Conservation (phyloP, 768 basidiomycete genomes). For the Kwoniella newhampshirensis region DNA sequence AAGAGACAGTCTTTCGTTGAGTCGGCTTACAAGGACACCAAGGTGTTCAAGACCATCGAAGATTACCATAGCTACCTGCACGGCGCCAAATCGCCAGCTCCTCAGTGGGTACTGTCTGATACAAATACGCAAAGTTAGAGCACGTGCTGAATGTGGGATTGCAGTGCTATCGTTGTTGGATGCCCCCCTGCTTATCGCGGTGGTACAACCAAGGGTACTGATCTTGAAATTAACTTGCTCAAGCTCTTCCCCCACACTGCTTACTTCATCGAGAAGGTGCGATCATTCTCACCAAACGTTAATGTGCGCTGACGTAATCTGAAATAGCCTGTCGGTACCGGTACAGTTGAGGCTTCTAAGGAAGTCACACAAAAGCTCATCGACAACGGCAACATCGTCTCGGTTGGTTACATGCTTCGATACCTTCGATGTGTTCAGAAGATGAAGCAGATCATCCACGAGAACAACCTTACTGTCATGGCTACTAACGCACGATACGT, state of each 20-base stretch:
- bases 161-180: slow-evolving; percentile 78
- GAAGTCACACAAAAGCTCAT: slow-evolving; percentile 70
- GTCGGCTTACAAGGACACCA: slow-evolving; percentile 84
- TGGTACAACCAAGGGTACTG: slow-evolving; percentile 68
- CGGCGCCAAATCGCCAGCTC: slow-evolving; percentile 60
- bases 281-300: not conserved
- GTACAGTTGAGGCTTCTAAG: slow-evolving; percentile 67
- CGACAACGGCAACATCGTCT: slow-evolving; percentile 73
- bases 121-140: not conserved
- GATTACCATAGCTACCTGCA: slow-evolving; percentile 71
- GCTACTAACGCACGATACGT: slow-evolving; percentile 92
- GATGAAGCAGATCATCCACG: slow-evolving; percentile 94
- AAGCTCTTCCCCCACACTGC: slow-evolving; percentile 83
- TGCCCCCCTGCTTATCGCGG: slow-evolving; percentile 94
- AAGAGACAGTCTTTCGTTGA: slow-evolving; percentile 92
- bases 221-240: slow-evolving; percentile 83
- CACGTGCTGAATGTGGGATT: slow-evolving; percentile 7
- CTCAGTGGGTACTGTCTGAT: slow-evolving; percentile 53
- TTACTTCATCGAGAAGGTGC: slow-evolving; percentile 80
- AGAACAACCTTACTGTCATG: slow-evolving; percentile 94
- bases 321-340: slow-evolving; percentile 75
- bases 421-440: slow-evolving; percentile 90
- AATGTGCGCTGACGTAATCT: slow-evolving; percentile 64
- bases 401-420: slow-evolving; percentile 90
- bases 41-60: slow-evolving; percentile 77